These are phyloP conservation scores for Gamarada debralockiae DNA, from an alignment of 495 filamentous ascomycete genomes.

Conservation along the genomic window DNA sequence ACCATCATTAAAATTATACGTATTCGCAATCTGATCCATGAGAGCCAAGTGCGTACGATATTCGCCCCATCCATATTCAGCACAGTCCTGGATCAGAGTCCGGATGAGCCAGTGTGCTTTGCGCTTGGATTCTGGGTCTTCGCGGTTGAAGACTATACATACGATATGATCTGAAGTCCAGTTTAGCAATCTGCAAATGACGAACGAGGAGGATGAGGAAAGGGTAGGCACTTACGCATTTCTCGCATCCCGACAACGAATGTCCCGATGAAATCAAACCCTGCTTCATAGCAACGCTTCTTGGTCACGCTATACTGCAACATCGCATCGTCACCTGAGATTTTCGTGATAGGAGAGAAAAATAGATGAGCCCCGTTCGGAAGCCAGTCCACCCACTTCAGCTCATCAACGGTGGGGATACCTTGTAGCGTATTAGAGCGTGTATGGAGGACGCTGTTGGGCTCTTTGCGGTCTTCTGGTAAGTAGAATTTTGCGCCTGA, in stretches of 20 bases:
- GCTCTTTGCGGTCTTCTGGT: conserved; percentile 32
- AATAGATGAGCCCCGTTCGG: conserved; percentile 54
- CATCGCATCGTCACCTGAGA: conserved; percentile 45
- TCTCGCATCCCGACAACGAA: conserved; percentile 50
- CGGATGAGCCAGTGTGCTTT: conserved; percentile 35
- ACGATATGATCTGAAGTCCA: conserved; percentile 45
- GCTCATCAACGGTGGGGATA: conserved; percentile 44
- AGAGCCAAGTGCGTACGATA: conserved; percentile 48
- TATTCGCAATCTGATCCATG: conserved; percentile 47
- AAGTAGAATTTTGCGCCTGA: conserved; percentile 41
- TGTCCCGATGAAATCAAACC: conserved; percentile 49
- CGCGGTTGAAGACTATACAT: conserved; percentile 41
- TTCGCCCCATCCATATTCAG: conserved; percentile 44
- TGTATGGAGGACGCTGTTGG: conserved; percentile 35
- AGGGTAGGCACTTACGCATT: conserved; percentile 33
- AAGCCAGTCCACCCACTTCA: conserved; percentile 52
- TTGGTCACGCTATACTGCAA: conserved; percentile 41
- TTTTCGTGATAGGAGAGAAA: conserved; percentile 54
- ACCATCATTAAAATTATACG: conserved; percentile 47
- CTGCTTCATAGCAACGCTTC: conserved; percentile 32
- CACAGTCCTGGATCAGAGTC: conserved; percentile 38
- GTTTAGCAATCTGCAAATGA: not conserved
- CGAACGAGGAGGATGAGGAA: too few relatives aligned
- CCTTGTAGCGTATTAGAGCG: conserved; percentile 37
- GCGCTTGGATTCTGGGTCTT: conserved; percentile 28